Percentiles rank a stretch among this genome's conserved stretches.
Conservation (phyloP, 176 grass and related monocot species). For the Musa acuminata region DNA sequence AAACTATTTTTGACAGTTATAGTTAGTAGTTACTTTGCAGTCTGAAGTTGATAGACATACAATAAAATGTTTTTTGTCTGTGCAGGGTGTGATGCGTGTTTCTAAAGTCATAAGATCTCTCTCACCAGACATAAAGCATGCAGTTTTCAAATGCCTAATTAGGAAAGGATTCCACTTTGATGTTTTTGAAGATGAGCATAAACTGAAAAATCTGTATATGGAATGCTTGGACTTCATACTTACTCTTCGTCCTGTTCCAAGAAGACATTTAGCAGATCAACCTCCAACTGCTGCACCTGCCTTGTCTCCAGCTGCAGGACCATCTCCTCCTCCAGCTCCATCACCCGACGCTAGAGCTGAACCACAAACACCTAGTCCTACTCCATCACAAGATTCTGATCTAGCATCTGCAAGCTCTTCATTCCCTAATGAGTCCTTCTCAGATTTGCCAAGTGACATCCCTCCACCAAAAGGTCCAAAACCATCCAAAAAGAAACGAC, state of each 20-base stretch:
- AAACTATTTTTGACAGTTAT: background rate
- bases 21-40: background rate
- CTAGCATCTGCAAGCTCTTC: background rate
- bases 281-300: background rate
- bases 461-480: too few species aligned
- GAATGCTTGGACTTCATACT: background rate
- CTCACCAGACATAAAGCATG: background rate
- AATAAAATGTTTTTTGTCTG: background rate
- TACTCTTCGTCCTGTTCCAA: background rate
- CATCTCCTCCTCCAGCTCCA: conserved; percentile 4
- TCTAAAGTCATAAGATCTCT: background rate
- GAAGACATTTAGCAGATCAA: conserved; percentile 8
- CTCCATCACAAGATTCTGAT: background rate
- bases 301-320: background rate
- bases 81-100: background rate
- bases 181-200: conserved; percentile 2
- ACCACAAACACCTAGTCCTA: background rate
- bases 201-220: background rate
- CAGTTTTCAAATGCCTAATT: background rate
- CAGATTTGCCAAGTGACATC: background rate
- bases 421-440: background rate
- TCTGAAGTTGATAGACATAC: background rate
- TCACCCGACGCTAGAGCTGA: too few species aligned
- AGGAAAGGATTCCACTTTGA: background rate
- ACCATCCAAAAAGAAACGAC: background rate